A percentile compares a stretch with the other conserved stretches of the same genome.
phyloP scores from a whole-genome alignment of 2,329 filamentous ascomycete species.

The Diaporthe australafricana region DNA sequence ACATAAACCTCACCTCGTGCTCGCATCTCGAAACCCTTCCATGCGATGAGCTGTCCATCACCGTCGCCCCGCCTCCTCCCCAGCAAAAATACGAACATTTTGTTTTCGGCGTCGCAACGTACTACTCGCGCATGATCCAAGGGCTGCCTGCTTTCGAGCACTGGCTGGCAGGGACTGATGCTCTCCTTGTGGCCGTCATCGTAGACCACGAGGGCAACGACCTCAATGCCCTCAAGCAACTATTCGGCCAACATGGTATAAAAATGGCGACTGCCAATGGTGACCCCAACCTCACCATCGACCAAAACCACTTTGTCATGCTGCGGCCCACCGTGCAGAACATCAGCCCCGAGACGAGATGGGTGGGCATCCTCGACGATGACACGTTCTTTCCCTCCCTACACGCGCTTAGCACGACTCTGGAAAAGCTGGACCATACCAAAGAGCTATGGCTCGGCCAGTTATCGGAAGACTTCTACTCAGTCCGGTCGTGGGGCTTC shows the following conservation, averaged over 20 bases:
- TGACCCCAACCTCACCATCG: conserved; percentile 52
- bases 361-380: conserved; percentile 70
- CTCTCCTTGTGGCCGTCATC: conserved; percentile 63
- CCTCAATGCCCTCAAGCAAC: conserved; percentile 45
- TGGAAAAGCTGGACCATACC: conserved; percentile 60
- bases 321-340: conserved; percentile 61
- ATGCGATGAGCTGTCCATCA: conserved; percentile 58
- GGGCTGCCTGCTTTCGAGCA: conserved; percentile 65
- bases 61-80: conserved; percentile 59
- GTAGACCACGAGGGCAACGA: conserved; percentile 51
- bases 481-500: conserved; percentile 63
- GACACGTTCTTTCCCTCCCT: conserved; percentile 73
- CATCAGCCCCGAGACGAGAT: conserved; percentile 58
- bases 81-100: conserved; percentile 59
- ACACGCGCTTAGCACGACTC: conserved; percentile 58
- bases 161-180: conserved; percentile 65
- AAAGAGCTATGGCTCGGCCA: conserved; percentile 65
- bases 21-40: conserved; percentile 40
- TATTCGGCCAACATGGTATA: conserved; percentile 48
- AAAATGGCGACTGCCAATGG: conserved; percentile 39
- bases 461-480: conserved; percentile 66
- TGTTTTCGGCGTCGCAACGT: conserved; percentile 69
- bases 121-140: conserved; percentile 59
- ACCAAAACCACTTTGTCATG: conserved; percentile 69
- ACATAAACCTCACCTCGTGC: conserved; percentile 45